Evolutionary conservation across 176 grass and related monocot genomes (phyloP).

Genomic region (Tillandsia leiboldiana): DNA sequence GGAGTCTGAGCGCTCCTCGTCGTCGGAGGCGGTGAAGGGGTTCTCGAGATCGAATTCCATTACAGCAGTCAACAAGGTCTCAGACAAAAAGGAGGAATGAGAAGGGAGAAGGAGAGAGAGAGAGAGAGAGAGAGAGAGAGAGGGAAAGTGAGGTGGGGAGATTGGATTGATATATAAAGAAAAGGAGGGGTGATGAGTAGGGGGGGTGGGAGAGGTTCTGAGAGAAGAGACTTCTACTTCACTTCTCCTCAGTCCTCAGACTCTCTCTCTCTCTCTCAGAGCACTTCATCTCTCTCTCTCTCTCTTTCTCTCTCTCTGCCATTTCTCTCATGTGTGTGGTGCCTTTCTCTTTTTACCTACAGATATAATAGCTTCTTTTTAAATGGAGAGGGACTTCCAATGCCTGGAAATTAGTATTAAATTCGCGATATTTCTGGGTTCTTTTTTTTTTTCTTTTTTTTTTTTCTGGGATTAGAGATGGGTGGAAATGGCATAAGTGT

Average conservation of each 20-base stretch:
- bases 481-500: background rate
- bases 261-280: background rate
- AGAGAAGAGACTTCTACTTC: conserved; percentile 39
- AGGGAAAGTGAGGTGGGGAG: conserved; percentile 11
- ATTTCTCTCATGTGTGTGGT: too few relatives aligned
- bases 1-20: conserved; percentile 45
- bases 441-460: background rate
- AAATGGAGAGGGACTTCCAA: background rate
- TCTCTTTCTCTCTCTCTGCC: too few relatives aligned
- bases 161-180: conserved; percentile 29
- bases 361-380: background rate
- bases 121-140: conserved; percentile 1
- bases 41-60: conserved; percentile 96
- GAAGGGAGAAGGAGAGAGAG: conserved; percentile 5
- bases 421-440: background rate
- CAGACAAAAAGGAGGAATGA: background rate
- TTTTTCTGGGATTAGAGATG: background rate
- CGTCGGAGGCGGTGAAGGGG: conserved; percentile 74
- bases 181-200: too few relatives aligned
- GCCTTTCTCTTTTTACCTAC: too few relatives aligned
- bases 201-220: background rate
- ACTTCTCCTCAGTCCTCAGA: conserved; percentile 3
- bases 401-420: background rate
- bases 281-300: background rate
- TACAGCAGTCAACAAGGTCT: background rate